These are phyloP conservation scores for Xylaria flabelliformis DNA, from an alignment of 495 filamentous ascomycete species.

Conservation along the genomic window DNA sequence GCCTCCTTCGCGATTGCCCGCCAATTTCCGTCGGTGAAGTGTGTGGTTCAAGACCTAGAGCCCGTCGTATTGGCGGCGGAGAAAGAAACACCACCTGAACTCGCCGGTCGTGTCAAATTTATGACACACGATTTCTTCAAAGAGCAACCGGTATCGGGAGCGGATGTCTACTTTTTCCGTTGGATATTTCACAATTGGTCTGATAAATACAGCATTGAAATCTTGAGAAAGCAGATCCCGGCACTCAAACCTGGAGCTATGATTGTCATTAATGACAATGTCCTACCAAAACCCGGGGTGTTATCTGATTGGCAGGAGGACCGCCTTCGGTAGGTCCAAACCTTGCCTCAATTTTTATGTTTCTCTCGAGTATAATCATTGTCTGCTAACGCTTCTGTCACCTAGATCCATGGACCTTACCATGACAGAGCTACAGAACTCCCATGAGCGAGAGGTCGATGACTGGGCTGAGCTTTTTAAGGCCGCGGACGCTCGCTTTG, in stretches of 20 bases:
- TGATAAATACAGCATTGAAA: slow-evolving; percentile 45
- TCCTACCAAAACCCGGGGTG: slow-evolving; percentile 37
- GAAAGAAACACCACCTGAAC: slow-evolving; percentile 18
- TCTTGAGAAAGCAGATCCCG: slow-evolving; percentile 47
- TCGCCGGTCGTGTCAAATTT: slow-evolving; percentile 46
- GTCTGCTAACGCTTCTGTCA: neutral
- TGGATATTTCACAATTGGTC: slow-evolving; percentile 58
- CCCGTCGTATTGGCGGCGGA: slow-evolving; percentile 25
- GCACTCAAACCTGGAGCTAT: slow-evolving; percentile 45
- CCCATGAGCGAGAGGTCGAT: slow-evolving; percentile 33
- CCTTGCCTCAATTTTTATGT: neutral
- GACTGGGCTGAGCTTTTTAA: slow-evolving; percentile 33
- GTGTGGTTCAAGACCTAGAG: slow-evolving; percentile 40
- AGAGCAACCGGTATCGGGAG: slow-evolving; percentile 48
- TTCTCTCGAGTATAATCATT: neutral
- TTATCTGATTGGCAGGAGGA: slow-evolving; percentile 23
- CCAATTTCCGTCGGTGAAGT: slow-evolving; percentile 35
- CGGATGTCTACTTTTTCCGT: slow-evolving; percentile 59
- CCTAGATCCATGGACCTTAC: slow-evolving; percentile 31
- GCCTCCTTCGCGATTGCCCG: slow-evolving; percentile 40
- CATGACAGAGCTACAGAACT: slow-evolving; percentile 34
- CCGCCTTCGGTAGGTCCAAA: slow-evolving; percentile 16
- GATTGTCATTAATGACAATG: slow-evolving; percentile 51
- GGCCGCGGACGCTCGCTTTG: slow-evolving; percentile 20
- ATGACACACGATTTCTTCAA: slow-evolving; percentile 54